Evolutionary conservation across 2,329 filamentous ascomycete species (phyloP), one percentile per base, ranked within the genome.

Genomic region (Nemania abortiva): DNA sequence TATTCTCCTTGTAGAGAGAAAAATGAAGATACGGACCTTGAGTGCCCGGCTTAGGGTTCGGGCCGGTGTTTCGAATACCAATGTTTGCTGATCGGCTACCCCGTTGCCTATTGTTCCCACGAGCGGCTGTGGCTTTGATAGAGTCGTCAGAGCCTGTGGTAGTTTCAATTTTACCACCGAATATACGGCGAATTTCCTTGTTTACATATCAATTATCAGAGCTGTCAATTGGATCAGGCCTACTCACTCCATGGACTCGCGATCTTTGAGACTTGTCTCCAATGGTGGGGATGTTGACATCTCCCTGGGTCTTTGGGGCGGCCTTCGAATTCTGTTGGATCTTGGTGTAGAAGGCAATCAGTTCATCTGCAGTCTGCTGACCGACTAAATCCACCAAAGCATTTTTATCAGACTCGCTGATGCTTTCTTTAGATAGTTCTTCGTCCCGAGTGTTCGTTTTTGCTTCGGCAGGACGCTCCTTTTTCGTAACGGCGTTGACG

Each of bases 1-100:
- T 95, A 82, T 98, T 98, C 82, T 97, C 95, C 82, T 98, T 98
- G 87, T 95, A 97, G 60, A 98, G 85, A 0, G 93, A 95, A 79
- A 97, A 97, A 79, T 97, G 94, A 15, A 97, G 83, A 79, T 93
- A 96, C 57, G 94, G 91, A 20, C 92, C 93, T n/a, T 86, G 79
- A 69, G 66, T 75, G 73, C 37, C 74, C 72, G 72, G 71, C 31
- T 72, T 70, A 62, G 73, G 68, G 31, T 74, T 70, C 63, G 73
- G 71, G 37, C 70, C 72, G 37, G 71, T 71, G 37, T 74, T 75
- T 52, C 73, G 74, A 22, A 65, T 20, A 29, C 71, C 70, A 27
- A 75, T 71, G 54, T 75, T 74, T 15, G 70, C 70, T 45, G 71
- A 71, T 34, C 76, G 74, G 31, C 74, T 77, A 39, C 75, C 72